Evolutionary conservation across 352 stramenopile species (phyloP), one percentile per base, ranked within the genome.

Genomic region (Phytopythium kandeliae): DNA sequence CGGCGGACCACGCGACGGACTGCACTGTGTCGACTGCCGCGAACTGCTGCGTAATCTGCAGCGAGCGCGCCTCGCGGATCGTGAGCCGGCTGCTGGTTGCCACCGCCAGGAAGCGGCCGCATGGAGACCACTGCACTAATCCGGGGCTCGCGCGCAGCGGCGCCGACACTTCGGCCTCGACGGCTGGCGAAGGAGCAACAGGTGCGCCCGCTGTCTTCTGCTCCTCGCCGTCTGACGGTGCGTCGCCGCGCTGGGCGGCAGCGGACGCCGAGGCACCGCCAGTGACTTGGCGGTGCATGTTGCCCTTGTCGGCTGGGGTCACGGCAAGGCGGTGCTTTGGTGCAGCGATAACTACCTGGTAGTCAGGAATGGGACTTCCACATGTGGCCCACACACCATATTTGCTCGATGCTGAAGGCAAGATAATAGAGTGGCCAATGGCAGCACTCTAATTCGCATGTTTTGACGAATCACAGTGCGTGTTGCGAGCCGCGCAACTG

Each of bases 41-140:
- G 57, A 83, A 91, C 26, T 81, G 78, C 62, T 91, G 80, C 26
- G 80, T 44, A 28, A 88, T 82, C 53, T 88, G 73, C 58, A 82
- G 53, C 33, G 64, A 71, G 24, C 54, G 51, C 17, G 49, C 43
- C 35, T 88, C 76, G 26, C 76, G 83, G 40, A 93, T 74, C 7
- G 55, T 59, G 37, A 93, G 47, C 8, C 78, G 69, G 21, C 77
- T 89, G 28, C 58, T 64, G 26, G 63, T 74, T 12, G 67, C 74
- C 13, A 73, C 55, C 2, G 80, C 78, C 12, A 93, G 41, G 37
- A 70, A 86, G 9, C 44, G 40, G 17, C 82, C 78, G 47, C 77
- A 84, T 6, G 74, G 75, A 42, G 79, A 88, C 75, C 75, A 93
- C 30, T 81, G 75, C 56, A 76, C 74, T 16, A 93, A 69, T 0